Conservation (phyloP, 140 eudicot species). For the Anethum foeniculum region DNA sequence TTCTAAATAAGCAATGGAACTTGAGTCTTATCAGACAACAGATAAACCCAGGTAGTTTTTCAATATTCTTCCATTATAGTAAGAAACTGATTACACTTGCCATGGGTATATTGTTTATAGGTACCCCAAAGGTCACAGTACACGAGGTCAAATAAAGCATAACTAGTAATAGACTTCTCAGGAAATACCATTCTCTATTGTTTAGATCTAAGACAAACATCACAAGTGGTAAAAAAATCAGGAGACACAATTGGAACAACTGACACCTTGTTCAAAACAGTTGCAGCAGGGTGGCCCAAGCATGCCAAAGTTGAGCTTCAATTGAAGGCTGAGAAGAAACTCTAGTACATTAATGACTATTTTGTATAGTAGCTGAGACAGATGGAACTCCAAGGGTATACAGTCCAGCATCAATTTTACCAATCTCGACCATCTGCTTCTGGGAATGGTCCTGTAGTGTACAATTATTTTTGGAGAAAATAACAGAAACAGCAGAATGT, state of each 20-base stretch:
- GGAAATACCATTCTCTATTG: neutral
- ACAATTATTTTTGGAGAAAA: neutral
- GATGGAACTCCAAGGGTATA: too few species aligned
- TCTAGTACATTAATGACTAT: neutral
- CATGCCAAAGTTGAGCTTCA: neutral
- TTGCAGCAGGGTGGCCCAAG: neutral
- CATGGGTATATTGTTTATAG: neutral
- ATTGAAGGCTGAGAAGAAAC: fast-evolving
- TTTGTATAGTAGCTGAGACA: too few species aligned
- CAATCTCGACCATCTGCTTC: neutral
- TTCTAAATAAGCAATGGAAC: fast-evolving
- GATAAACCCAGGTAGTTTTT: neutral
- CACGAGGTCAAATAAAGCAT: neutral
- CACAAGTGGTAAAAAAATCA: neutral
- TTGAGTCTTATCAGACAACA: neutral
- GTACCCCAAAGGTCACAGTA: neutral
- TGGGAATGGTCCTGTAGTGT: neutral
- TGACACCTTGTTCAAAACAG: fast-evolving
- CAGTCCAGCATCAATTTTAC: neutral
- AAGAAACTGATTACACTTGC: neutral
- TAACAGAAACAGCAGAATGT: neutral
- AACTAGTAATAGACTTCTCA: too few species aligned
- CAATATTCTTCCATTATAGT: neutral
- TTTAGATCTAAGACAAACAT: too few species aligned
- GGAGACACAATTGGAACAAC: neutral